A percentile compares a stretch with the other conserved stretches of the same genome.
These are phyloP conservation scores for Penicillium macrosclerotiorum DNA, from an alignment of 495 filamentous ascomycete genomes.

Conservation along the genomic window DNA sequence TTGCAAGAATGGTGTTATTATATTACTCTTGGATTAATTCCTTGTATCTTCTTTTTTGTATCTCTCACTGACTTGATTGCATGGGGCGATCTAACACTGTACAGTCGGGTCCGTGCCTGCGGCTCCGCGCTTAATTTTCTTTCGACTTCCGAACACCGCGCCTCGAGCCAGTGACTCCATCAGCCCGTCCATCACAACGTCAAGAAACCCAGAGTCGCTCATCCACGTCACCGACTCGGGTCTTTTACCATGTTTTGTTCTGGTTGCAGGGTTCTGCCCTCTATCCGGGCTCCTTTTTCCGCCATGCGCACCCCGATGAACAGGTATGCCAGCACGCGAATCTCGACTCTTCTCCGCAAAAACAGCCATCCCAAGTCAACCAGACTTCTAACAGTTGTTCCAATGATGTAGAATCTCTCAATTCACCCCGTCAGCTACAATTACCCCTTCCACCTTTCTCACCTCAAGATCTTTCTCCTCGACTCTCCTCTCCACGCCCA, in stretches of 20 bases:
- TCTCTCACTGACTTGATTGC: neutral
- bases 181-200: conserved; percentile 8
- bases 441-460: conserved; percentile 11
- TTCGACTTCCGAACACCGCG: conserved; percentile 29
- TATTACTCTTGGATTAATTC: neutral
- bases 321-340: conserved; percentile 19
- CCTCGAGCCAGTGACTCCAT: conserved; percentile 14
- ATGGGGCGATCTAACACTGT: neutral
- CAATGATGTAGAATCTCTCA: conserved; percentile 13
- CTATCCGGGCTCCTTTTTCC: conserved; percentile 17
- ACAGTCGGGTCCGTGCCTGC: conserved; percentile 35
- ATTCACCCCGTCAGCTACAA: conserved; percentile 18
- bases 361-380: neutral
- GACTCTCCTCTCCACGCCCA: conserved; percentile 29
- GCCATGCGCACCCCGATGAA: conserved; percentile 18
- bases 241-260: conserved; percentile 33
- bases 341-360: neutral
- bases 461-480: conserved; percentile 25
- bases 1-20: neutral
- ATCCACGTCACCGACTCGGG: neutral
- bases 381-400: neutral
- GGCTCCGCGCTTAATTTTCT: conserved; percentile 42
- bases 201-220: conserved; percentile 5
- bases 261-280: conserved; percentile 33
- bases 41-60: no score